Conservation (phyloP, 1,284 basidiomycete species). For the Trametes hirsuta region DNA sequence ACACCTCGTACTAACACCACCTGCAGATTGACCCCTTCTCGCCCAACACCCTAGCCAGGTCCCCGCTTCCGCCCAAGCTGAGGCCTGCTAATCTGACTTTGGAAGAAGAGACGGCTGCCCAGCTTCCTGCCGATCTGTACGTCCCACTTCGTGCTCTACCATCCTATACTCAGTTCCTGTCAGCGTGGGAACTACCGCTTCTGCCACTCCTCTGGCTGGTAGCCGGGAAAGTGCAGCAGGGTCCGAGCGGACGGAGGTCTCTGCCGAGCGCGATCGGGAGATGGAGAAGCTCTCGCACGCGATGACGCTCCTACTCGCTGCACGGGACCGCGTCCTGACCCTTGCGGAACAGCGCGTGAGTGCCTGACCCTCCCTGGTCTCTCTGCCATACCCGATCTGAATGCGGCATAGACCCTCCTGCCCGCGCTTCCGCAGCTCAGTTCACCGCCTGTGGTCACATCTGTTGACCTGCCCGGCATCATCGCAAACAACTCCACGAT, state of each 20-base stretch:
- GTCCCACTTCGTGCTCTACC: background rate
- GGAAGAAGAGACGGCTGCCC: constrained; percentile 56
- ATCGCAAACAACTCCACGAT: constrained; percentile 69
- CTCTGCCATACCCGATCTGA: background rate
- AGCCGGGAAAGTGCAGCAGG: constrained; percentile 3
- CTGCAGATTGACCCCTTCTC: constrained; percentile 75
- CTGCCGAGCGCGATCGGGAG: constrained; percentile 41
- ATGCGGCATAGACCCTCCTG: constrained; percentile 36
- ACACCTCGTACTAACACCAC: background rate
- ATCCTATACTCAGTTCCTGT: background rate
- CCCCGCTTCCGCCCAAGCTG: constrained; percentile 70
- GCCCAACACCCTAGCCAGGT: constrained; percentile 67
- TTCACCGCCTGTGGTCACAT: constrained; percentile 62
- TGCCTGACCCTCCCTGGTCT: background rate
- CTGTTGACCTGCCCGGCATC: constrained; percentile 65
- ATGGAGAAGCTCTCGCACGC: constrained; percentile 50
- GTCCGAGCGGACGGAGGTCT: constrained; percentile 27
- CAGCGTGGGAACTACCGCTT: constrained; percentile 3
- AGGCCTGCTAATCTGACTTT: constrained; percentile 67
- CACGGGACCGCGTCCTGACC: constrained; percentile 68
- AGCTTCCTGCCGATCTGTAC: constrained; percentile 42
- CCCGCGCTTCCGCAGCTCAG: constrained; percentile 50
- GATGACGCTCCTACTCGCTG: constrained; percentile 66
- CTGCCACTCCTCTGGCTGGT: background rate
- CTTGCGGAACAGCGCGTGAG: constrained; percentile 73